Base-by-base conservation (phyloP, 1,284 basidiomycete species). In the Somion occarium region DNA sequence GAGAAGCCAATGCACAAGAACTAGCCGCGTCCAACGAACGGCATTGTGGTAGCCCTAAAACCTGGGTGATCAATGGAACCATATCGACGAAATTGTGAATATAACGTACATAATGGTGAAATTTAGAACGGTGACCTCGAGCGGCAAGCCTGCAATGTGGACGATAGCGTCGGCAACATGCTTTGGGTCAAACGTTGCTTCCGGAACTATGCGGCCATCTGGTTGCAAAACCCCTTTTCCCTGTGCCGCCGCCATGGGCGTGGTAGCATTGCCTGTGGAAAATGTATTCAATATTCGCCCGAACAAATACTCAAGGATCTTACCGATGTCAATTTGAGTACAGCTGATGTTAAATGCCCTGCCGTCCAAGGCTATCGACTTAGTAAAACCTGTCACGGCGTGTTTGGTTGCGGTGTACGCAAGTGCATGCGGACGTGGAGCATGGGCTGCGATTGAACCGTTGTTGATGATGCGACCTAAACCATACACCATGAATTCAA, bases 291-390 rank as follows among this genome's bases (percentile, higher is more conserved):
- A 0, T 26, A 48, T 39, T 11, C 37, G 25, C 44, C 5, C 56
- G 23, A 49, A 53, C 50, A 48, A 25, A 15, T 5, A 19, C 42
- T 19, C n/a, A 38, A 30, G 22, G 34, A 38, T 48, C 64, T 27
- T 53, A 83, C 87, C 90, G 44, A 93, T 88, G 61, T 93, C 88
- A 44, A 93, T 80, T 63, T 92, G 86, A 0, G 86, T 88, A 60
- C 82, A 83, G 3, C 87, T 79, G 53, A 93, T 92, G 59, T 81
- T 76, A 64, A 80, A 80, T 34, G 76, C 71, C 5, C 91, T 74
- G 0, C 89, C 91, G 60, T 93, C 91, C 25, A 93, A 79, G 1
- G 83, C 77, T 2, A 83, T 85, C 39, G 76, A 79, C 65, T 85
- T 88, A 3, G 90, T 91, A 12, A 93, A 66, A 0, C 91, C 91